Evolutionary conservation across 1,139 yeast genomes (phyloP).

Genomic region (Ogataea hybrid): DNA sequence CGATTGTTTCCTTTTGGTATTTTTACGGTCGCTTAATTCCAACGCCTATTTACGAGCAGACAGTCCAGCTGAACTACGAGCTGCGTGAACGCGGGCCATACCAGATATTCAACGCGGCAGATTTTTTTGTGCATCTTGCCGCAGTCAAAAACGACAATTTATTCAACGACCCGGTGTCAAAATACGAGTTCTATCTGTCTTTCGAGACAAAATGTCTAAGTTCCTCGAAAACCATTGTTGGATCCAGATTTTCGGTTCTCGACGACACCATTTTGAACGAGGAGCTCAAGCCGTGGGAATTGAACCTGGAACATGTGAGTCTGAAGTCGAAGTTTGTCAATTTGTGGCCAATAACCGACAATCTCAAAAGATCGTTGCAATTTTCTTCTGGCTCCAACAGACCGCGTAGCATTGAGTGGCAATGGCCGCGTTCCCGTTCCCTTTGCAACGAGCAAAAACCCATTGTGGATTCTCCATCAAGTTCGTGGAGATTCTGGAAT

Average conservation of each 20-base stretch:
- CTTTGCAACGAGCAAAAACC: slow-evolving; percentile 1
- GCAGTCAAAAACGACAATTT: slow-evolving; percentile 9
- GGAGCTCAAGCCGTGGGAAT: slow-evolving; percentile 23
- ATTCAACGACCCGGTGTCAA: slow-evolving; percentile 14
- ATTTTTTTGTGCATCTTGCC: slow-evolving; percentile 16
- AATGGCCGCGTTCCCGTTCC: slow-evolving; percentile 21
- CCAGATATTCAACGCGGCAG: slow-evolving; percentile 25
- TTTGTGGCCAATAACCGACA: slow-evolving; percentile 27
- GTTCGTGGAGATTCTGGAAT: slow-evolving; percentile 14
- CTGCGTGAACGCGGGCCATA: slow-evolving; percentile 30
- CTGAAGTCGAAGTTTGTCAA: slow-evolving; percentile 16
- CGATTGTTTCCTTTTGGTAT: slow-evolving; percentile 38
- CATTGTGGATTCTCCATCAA: neutral
- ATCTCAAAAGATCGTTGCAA: slow-evolving; percentile 14
- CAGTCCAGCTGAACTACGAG: slow-evolving; percentile 34
- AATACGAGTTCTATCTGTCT: slow-evolving; percentile 16
- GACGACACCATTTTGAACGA: slow-evolving; percentile 23
- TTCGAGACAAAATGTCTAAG: slow-evolving; percentile 13
- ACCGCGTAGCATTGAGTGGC: slow-evolving; percentile 9
- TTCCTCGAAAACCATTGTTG: slow-evolving; percentile 12
- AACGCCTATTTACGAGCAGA: slow-evolving; percentile 31
- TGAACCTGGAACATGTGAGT: slow-evolving; percentile 15
- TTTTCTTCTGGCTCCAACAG: slow-evolving; percentile 18
- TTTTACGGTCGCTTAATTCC: slow-evolving; percentile 40
- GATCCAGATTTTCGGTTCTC: slow-evolving; percentile 22